Percentiles rank a stretch among this genome's conserved stretches.
Conservation (phyloP, 768 basidiomycete species). For the Rossbeevera mucosa region DNA sequence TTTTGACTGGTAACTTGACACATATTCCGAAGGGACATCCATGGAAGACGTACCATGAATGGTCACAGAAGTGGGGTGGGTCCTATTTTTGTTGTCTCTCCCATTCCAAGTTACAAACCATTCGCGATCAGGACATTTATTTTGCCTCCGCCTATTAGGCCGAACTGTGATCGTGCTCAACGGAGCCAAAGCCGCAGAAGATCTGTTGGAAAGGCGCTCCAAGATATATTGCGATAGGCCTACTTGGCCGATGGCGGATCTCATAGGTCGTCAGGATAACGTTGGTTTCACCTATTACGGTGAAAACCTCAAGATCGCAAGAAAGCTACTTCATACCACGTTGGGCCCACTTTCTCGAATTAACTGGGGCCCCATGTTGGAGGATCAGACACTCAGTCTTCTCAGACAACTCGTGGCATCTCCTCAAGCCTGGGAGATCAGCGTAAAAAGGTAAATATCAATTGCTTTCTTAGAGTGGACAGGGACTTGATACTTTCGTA, state of each 20-base stretch:
- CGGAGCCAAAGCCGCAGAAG: slow-evolving; percentile 35
- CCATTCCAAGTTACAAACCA: neutral
- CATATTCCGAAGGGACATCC: neutral
- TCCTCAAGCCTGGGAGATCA: neutral
- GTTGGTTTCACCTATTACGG: slow-evolving; percentile 32
- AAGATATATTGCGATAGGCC: slow-evolving; percentile 48
- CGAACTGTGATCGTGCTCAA: slow-evolving; percentile 41
- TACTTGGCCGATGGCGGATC: slow-evolving; percentile 39
- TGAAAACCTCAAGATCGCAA: slow-evolving; percentile 30
- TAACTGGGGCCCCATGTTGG: slow-evolving; percentile 2
- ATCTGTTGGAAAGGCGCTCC: slow-evolving; percentile 44
- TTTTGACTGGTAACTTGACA: neutral
- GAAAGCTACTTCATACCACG: slow-evolving; percentile 37
- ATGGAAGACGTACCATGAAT: slow-evolving; percentile 6
- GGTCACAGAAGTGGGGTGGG: slow-evolving; percentile 21
- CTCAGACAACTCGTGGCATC: slow-evolving; percentile 2
- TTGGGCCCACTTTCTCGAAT: slow-evolving; percentile 22
- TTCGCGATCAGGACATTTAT: slow-evolving; percentile 26
- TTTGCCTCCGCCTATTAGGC: slow-evolving; percentile 45
- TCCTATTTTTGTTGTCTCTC: neutral
- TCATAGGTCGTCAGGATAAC: slow-evolving; percentile 39
- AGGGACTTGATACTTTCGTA: slow-evolving; percentile 4
- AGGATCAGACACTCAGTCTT: slow-evolving; percentile 2
- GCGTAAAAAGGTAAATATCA: neutral
- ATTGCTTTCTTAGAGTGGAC: neutral